A percentile compares a stretch with the other conserved stretches of the same genome.
These are phyloP conservation scores for Carpinus viminea DNA, from an alignment of 306 rosid species.

Conservation along the genomic window DNA sequence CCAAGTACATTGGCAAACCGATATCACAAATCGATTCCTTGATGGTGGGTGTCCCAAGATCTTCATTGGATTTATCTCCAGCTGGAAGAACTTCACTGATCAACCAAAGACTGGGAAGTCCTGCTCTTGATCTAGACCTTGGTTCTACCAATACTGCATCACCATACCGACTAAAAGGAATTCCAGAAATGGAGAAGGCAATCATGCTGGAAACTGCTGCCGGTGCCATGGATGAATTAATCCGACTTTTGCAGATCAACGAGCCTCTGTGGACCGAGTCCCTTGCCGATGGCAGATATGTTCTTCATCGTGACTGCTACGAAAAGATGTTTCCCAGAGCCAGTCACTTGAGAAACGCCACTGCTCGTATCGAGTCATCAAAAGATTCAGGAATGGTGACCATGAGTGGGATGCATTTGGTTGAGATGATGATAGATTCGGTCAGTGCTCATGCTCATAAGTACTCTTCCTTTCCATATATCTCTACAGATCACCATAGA, in stretches of 20 bases:
- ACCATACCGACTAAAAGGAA: conserved; percentile 6
- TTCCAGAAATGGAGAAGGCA: conserved; percentile 36
- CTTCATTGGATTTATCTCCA: conserved; percentile 18
- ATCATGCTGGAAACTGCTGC: conserved; percentile 43
- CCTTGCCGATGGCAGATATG: conserved; percentile 14
- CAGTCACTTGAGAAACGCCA: conserved; percentile 22
- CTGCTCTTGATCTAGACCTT: conserved; percentile 14
- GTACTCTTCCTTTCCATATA: neutral
- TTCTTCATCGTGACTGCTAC: conserved; percentile 53
- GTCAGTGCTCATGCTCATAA: conserved; percentile 26
- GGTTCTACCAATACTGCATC: neutral
- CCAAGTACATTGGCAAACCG: conserved; percentile 41
- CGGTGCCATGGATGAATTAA: conserved; percentile 53
- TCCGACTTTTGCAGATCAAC: conserved; percentile 33
- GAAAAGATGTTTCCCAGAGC: conserved; percentile 29
- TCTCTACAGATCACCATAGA: no score
- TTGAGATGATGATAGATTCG: conserved; percentile 54
- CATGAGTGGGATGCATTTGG: conserved; percentile 42
- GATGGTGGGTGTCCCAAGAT: conserved; percentile 5
- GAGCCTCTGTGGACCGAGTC: conserved; percentile 64
- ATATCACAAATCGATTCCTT: conserved; percentile 30
- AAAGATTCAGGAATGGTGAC: conserved; percentile 53
- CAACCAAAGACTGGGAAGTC: conserved; percentile 19
- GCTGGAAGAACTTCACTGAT: conserved; percentile 19
- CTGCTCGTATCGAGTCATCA: conserved; percentile 49